Evolutionary conservation across 345 rosid genomes (phyloP).

Genomic region (Corymbia maculata): DNA sequence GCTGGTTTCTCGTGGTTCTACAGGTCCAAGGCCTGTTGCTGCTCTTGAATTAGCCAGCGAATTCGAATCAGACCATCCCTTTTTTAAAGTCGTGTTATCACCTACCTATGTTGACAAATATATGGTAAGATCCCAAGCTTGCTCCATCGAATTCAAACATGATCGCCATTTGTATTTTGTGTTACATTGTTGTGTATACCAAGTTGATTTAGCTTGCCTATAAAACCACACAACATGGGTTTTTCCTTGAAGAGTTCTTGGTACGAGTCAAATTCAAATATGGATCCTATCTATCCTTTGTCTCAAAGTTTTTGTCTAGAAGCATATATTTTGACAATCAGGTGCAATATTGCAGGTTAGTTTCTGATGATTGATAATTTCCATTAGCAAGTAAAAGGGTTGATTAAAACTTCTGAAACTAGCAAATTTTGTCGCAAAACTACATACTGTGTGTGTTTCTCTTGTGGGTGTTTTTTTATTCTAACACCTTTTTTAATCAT

Average conservation of each 20-base stretch:
- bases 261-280: neutral
- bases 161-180: too few species aligned
- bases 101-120: neutral
- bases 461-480: neutral
- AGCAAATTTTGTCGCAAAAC: neutral
- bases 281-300: neutral
- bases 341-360: neutral
- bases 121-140: neutral
- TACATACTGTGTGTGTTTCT: neutral
- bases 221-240: neutral
- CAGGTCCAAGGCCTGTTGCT: neutral
- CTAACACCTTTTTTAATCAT: neutral
- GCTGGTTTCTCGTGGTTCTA: neutral
- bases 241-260: neutral
- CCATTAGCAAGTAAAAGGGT: neutral
- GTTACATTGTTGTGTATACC: too few species aligned
- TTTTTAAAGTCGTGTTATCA: neutral
- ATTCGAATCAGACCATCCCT: neutral
- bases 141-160: neutral
- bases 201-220: neutral
- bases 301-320: neutral
- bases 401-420: neutral
- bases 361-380: neutral
- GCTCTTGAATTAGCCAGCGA: neutral
- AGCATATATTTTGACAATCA: neutral